These are phyloP conservation scores for Rhodotorula sp. DNA, from an alignment of 1,284 basidiomycete genomes.

Conservation along the genomic window DNA sequence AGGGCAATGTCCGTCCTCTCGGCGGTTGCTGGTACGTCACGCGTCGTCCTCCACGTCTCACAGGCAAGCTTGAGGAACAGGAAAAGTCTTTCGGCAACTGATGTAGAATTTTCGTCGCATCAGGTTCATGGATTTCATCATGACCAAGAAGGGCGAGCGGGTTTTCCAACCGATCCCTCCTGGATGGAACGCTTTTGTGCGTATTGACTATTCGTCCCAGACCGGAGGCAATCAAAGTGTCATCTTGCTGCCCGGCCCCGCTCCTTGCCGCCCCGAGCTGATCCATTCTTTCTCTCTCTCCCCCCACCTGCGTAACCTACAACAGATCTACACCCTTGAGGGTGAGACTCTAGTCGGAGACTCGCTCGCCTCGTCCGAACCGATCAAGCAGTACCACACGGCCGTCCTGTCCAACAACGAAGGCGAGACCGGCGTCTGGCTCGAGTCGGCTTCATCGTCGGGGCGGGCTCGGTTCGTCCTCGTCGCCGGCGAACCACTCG, in stretches of 20 bases:
- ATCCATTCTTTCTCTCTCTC: conserved; percentile 18
- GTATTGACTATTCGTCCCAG: not conserved
- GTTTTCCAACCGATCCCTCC: conserved; percentile 81
- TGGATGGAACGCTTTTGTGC: conserved; percentile 49
- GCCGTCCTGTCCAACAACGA: conserved; percentile 62
- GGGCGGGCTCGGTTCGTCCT: conserved; percentile 42
- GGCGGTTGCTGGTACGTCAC: conserved; percentile 95
- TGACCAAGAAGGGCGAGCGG: conserved; percentile 62
- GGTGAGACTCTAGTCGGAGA: conserved; percentile 27
- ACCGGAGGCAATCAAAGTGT: too few relatives aligned
- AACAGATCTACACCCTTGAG: conserved; percentile 38
- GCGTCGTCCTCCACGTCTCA: conserved; percentile 58
- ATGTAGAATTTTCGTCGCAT: not conserved
- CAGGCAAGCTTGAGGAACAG: not conserved
- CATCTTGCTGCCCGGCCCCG: too few relatives aligned
- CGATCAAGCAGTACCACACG: conserved; percentile 46
- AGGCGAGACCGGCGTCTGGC: conserved; percentile 65
- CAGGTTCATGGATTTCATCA: conserved; percentile 59
- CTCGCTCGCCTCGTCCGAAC: conserved; percentile 27
- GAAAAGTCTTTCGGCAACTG: not conserved
- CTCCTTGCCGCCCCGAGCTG: conserved; percentile 8
- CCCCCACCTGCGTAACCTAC: too few relatives aligned
- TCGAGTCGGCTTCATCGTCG: conserved; percentile 50
- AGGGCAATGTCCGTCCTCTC: conserved; percentile 81
- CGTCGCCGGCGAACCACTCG: conserved; percentile 82